Base-by-base conservation (phyloP, 176 grass and related monocot genomes). In the Guadua angustifolia region DNA sequence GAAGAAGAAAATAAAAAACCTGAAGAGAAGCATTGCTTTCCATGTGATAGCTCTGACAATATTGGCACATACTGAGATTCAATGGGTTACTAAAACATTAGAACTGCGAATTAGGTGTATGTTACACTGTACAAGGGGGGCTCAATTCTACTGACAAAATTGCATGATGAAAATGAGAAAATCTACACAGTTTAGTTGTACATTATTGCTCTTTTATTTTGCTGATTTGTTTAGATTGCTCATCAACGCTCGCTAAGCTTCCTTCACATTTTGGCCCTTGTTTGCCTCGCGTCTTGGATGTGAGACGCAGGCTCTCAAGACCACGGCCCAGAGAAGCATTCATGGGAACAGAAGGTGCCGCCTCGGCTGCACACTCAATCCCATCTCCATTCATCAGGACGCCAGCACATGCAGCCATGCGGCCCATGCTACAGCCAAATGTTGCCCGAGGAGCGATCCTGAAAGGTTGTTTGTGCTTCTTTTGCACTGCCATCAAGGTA, bases 351-450 rank as follows among this genome's bases (percentile, higher is more conserved):
- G 93, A 88, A 80, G 93, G 95, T 71, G 82, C 73, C 0, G 58
- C 86, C 69, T 95, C 95, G 0, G 93, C 95, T 38, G 85, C 93
- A 83, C 95, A 95, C 83, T 92, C 93, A 14, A 98, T 92, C 75
- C 93, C 91, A 77, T 98, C 95, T 77, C 93, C 95, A 66, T 92
- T 77, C 69, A 58, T 60, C 83, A 90, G 55, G 44, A 95, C 87
- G 53, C 87, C 91, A 62, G 82, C 63, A 58, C 91, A 98, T 59
- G 79, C 89, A 70, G 68, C 69, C 77, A 99, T 87, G 78, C 95
- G 95, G 72, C 80, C 69, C 77, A 99, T 87, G 78, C 95, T 98
- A 76, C 80, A 94, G 61, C 82, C 77, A 75, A 98, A 98, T 47
- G 96, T 98, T 56, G 82, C 82, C 93, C 93, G 94, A 74, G 93